Percentiles rank a stretch among this genome's conserved stretches.
Evolutionary conservation across 768 basidiomycete species (phyloP).

Genomic region (Chalciporus piperatus): DNA sequence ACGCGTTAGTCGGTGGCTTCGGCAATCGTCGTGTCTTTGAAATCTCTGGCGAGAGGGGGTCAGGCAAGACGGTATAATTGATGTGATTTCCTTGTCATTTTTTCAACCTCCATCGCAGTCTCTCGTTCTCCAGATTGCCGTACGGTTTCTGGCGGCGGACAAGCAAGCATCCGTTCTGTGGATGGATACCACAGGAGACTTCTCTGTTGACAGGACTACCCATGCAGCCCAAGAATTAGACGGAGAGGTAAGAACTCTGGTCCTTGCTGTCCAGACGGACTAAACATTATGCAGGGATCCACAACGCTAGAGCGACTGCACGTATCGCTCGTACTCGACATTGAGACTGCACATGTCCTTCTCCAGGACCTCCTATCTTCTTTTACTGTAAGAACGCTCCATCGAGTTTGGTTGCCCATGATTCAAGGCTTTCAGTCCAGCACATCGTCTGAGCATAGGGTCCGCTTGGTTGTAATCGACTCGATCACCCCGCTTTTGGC

Average conservation of each 20-base stretch:
- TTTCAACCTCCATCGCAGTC: conserved; percentile 39
- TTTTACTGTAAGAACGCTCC: conserved; percentile 24
- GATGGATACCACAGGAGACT: conserved; percentile 73
- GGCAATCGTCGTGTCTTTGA: conserved; percentile 57
- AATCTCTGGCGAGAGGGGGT: conserved; percentile 60
- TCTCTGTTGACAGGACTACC: conserved; percentile 49
- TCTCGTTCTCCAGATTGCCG: conserved; percentile 56
- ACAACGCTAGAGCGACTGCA: conserved; percentile 54
- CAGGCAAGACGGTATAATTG: conserved; percentile 65
- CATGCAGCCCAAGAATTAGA: conserved; percentile 34
- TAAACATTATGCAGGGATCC: conserved; percentile 21
- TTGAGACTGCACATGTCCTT: conserved; percentile 50
- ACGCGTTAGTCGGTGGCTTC: conserved; percentile 50
- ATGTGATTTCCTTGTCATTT: not conserved
- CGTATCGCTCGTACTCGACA: conserved; percentile 55
- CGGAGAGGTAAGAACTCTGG: conserved; percentile 22
- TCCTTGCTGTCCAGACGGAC: not conserved
- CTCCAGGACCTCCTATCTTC: conserved; percentile 42
- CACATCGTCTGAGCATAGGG: conserved; percentile 11
- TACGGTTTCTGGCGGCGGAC: conserved; percentile 47
- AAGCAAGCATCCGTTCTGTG: conserved; percentile 48
- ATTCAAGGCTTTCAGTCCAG: conserved; percentile 11
- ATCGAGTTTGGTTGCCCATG: not conserved
- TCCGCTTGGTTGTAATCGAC: conserved; percentile 61
- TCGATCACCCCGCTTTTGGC: conserved; percentile 60